Conservation (phyloP, 1,284 basidiomycete genomes). For the Microbotryum scabiosae region DNA sequence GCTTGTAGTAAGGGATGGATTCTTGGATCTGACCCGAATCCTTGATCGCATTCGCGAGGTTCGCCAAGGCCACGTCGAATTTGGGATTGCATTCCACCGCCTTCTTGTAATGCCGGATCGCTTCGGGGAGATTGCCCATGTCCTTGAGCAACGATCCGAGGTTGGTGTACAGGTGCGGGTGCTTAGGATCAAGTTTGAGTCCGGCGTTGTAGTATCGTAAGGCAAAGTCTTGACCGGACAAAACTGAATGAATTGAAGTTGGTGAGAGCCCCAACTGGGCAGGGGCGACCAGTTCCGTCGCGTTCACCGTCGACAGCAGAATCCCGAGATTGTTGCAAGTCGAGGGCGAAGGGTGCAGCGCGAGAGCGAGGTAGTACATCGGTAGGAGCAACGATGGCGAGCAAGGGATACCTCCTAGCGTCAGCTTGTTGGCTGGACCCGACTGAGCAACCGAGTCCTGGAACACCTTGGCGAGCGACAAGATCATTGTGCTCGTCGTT, state of each 20-base stretch:
- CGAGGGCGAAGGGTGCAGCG: constrained; percentile 50
- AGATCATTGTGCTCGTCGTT: constrained; percentile 50
- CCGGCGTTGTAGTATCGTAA: constrained; percentile 52
- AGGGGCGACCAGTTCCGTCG: constrained; percentile 37
- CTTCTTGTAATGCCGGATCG: constrained; percentile 48
- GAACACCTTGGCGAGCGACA: constrained; percentile 52
- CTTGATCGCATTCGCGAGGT: constrained; percentile 55
- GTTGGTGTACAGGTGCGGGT: constrained; percentile 56
- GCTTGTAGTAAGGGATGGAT: constrained; percentile 50
- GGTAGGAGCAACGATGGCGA: constrained; percentile 48
- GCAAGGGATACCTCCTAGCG: constrained; percentile 43
- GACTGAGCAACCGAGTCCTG: constrained; percentile 44
- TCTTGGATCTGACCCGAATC: constrained; percentile 48
- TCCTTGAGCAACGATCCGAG: constrained; percentile 56
- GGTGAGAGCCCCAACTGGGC: constrained; percentile 9
- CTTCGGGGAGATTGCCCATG: constrained; percentile 48
- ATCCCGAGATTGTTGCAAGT: constrained; percentile 58
- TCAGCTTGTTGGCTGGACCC: constrained; percentile 29
- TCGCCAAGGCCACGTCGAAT: constrained; percentile 52
- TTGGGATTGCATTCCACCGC: constrained; percentile 50
- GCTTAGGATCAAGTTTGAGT: constrained; percentile 49
- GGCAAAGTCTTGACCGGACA: constrained; percentile 44
- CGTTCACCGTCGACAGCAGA: constrained; percentile 47
- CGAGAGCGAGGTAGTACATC: constrained; percentile 53
- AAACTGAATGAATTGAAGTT: neutral